phyloP scores from a whole-genome alignment of 257 asterid genomes.

The Przewalskia tangutica region DNA sequence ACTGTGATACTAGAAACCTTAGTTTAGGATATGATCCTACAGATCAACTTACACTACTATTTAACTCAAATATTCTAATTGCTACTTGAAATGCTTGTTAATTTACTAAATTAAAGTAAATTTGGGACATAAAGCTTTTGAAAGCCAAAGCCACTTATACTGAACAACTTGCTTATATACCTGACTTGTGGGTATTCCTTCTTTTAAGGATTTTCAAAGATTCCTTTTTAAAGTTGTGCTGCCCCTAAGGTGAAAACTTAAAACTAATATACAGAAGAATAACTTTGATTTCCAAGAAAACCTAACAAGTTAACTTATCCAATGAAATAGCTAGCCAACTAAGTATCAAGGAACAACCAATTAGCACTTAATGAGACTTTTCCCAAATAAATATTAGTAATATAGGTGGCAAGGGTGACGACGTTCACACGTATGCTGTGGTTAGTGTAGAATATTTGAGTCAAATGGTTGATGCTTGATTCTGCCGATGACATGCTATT shows the following conservation, averaged over 20 bases:
- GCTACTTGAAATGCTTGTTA: not conserved
- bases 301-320: not conserved
- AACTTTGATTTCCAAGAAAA: not conserved
- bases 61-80: not conserved
- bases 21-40: not conserved
- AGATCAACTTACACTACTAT: not conserved
- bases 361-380: not conserved
- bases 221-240: not conserved
- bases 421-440: not conserved
- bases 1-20: not conserved
- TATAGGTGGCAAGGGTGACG: not conserved
- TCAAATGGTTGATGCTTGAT: not conserved
- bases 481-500: not conserved
- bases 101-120: not conserved
- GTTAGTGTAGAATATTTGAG: not conserved
- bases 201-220: not conserved
- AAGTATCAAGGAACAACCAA: not conserved
- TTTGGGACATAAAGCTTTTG: slow-evolving; percentile 1
- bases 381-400: not conserved
- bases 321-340: not conserved
- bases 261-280: not conserved
- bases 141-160: not conserved
- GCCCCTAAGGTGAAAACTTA: not conserved
- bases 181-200: not conserved
- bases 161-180: not conserved